Base-by-base conservation (phyloP, 164 flowering plant genomes). In the Cinnamomum chago region DNA sequence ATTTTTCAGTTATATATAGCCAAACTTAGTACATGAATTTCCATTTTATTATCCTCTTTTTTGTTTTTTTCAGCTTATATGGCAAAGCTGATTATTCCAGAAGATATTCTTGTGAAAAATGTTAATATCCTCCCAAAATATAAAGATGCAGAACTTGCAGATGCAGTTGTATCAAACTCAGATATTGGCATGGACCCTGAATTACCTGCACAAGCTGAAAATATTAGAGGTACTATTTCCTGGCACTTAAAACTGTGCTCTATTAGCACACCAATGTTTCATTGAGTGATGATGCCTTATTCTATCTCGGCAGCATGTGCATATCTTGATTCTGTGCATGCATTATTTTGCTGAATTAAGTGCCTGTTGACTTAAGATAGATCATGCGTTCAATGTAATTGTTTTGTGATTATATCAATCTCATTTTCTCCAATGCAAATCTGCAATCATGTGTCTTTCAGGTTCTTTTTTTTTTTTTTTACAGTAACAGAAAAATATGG, bases 11-110 rank as follows among this genome's bases (percentile, higher is more conserved):
- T 67, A 27, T 67, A 17, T 13, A 1, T 15, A 67, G 20, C 18
- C 17, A 20, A 67, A 17, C 33, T 6, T 4, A 28, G 28, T 65
- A 25, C 35, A 24, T 13, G 28, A 23, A 30, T 25, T 65, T 67
- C 15, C 28, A 17, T 14, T 33, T 28, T 28, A 27, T 25, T 25
- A 28, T 51, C 67, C 20, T 70, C 50, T 55, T 40, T 30, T 58
- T 17, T 55, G 47, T 40, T 77, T 40, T 40, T 77, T 75, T 20
- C 84, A 92, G 97, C 94, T 72, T 88, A 86, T 64, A 71, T 81
- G 13, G 71, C 77, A 25, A 88, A 86, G 79, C 79, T 85, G 81
- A 80, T 76, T 33, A 70, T 75, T 84, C 78, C 58, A 68, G 76
- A 67, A 64, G 76, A 72, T 33, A 22, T 74, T 13, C 58, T 58